Evolutionary conservation across 495 filamentous ascomycete species (phyloP).

Genomic region (Podospora anserina): DNA sequence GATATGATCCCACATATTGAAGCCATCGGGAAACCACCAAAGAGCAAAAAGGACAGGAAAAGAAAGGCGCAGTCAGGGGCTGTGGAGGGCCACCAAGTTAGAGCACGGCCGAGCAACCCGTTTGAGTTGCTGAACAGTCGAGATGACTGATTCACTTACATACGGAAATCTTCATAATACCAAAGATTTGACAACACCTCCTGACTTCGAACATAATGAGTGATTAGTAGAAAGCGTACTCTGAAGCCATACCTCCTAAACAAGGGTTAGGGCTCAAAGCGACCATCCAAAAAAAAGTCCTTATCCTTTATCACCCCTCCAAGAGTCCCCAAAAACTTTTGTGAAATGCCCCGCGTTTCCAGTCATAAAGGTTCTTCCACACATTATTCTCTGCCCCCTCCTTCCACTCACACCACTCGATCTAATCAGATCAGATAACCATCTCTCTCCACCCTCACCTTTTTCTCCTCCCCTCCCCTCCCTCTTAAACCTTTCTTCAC

Average conservation of each 20-base stretch:
- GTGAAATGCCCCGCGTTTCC: conserved; percentile 9
- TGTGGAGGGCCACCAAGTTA: background rate
- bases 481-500: background rate
- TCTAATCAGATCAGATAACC: background rate
- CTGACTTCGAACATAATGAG: too few species aligned
- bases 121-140: conserved; percentile 17
- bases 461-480: conserved; percentile 16
- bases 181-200: too few species aligned
- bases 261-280: conserved; percentile 18
- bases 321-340: conserved; percentile 24
- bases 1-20: conserved; percentile 23
- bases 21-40: conserved; percentile 8
- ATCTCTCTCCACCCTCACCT: conserved; percentile 16
- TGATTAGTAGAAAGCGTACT: too few species aligned
- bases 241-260: background rate
- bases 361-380: background rate
- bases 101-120: conserved; percentile 16
- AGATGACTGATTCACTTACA: conserved; percentile 1
- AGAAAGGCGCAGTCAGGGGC: conserved; percentile 9
- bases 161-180: too few species aligned
- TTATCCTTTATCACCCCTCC: conserved; percentile 26
- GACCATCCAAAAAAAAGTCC: background rate
- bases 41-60: conserved; percentile 19
- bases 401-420: background rate
- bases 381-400: background rate